Evolutionary conservation across 2,329 filamentous ascomycete genomes (phyloP), one percentile per base, ranked within the genome.

Genomic region (Aspergillus cejpii): DNA sequence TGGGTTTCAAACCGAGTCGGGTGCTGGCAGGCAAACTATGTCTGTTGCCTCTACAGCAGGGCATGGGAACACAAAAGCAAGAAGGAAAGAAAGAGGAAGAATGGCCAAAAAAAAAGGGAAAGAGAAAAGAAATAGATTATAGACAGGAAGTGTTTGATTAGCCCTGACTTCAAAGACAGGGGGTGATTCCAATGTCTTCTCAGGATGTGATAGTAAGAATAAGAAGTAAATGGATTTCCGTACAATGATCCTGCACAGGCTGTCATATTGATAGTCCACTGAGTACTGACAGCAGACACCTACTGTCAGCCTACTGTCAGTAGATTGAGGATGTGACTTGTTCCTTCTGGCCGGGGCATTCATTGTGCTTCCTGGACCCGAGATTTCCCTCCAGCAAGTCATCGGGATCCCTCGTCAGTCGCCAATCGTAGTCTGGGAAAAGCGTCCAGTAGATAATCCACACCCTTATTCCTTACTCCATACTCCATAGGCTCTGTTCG

Each of bases 81-180:
- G 11, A 14, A 15, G 31, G 14, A 17, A 10, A 5, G 14, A 34
- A 34, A 15, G 17, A 14, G n/a, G 6, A 34, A 17, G 15, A 34
- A 5, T 17, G 3, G 15, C 14, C 14, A 34, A 34, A 19, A 24
- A 24, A 36, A 36, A 15, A 27, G 43, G 29, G 41, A 43, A 44
- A 37, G 41, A 31, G 37, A 38, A 39, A 54, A 53, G 54, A 51
- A 45, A 45, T 56, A 54, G 50, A 54, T 45, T 50, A 56, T 55
- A 53, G 52, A 54, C 44, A 46, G 39, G 39, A 28, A 31, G 34
- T 50, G 43, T 38, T 46, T 48, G 31, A 34, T 34, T 34, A 34
- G 17, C 31, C 31, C 41, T 40, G 42, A 43, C 28, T 44, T 36
- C 15, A 44, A 41, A 21, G 20, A 44, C 39, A 49, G 44, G 33